Base-by-base conservation (phyloP, 2,329 filamentous ascomycete species). In the Pestalotiopsis sp. region DNA sequence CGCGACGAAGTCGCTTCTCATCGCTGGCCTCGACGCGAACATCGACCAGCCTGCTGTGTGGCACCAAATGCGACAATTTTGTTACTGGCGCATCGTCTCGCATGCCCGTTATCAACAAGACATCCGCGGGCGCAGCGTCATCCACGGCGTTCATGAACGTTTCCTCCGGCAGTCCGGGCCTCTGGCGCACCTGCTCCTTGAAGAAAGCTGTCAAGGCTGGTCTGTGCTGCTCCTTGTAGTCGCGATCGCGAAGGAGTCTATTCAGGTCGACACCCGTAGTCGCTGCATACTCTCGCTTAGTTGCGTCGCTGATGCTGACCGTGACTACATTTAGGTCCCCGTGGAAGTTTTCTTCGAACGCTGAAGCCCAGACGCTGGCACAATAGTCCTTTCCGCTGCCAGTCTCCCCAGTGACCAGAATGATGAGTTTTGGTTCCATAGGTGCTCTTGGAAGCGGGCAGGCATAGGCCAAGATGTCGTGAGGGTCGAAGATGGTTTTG, bases 81-180 rank as follows among this genome's bases (percentile, higher is more conserved):
- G 86, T 79, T 12, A 90, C 81, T 0, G 89, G 89, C 4, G 87
- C 84, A 62, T 86, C 79, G 63, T 92, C 89, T 80, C 88, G 85
- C 85, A 91, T 87, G 0, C 89, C 89, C 0, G 89, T 91, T 71
- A 92, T 86, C 0, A 91, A 68, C 58, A 91, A 77, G 62, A 90
- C 86, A 68, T 90, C 85, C 2, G 82, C 79, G 75, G 82, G 81
- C 64, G 12, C 70, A 5, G 81, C 80, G 13, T 70, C 68, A 41
- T 78, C 20, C 2, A 90, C 84, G 2, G 85, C 76, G 27, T 80
- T 69, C 56, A 86, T 66, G 69, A 90, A 90, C 73, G 86, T 81
- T 67, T 88, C 82, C 71, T 86, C 77, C 70, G 78, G 85, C 17
- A 90, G 78, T 52, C 62, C 71, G 69, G 87, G 86, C 57, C 79